These are phyloP conservation scores for Mucor plumbeus DNA, from an alignment of 371 early-diverging fungal species.

Conservation along the genomic window DNA sequence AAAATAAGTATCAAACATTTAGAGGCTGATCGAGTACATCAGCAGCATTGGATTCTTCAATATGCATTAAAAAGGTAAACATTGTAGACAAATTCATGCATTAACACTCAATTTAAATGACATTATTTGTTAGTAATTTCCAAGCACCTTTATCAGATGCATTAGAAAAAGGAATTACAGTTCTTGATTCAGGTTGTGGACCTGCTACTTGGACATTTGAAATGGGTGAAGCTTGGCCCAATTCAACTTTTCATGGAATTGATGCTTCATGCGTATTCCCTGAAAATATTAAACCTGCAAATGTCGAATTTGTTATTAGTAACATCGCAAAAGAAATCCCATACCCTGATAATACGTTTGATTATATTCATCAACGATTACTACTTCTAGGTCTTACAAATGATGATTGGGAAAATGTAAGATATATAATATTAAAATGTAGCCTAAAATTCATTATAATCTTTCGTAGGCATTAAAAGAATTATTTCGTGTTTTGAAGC, in stretches of 20 bases:
- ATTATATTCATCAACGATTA: constrained; percentile 59
- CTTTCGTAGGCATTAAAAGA: constrained; percentile 15
- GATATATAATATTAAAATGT: background rate
- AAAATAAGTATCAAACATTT: background rate
- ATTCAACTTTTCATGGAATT: constrained; percentile 38
- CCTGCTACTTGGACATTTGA: constrained; percentile 22
- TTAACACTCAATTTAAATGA: background rate
- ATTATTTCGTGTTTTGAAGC: constrained; percentile 33
- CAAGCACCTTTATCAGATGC: constrained; percentile 13
- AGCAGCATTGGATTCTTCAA: constrained; percentile 19
- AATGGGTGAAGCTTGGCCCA: constrained; percentile 20
- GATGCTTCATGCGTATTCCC: constrained; percentile 49
- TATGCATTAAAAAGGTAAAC: constrained; percentile 5
- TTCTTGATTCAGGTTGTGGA: constrained; percentile 26
- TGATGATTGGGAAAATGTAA: constrained; percentile 37
- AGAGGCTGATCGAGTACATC: constrained; percentile 23
- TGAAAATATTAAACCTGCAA: constrained; percentile 45
- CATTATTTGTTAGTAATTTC: constrained; percentile 10
- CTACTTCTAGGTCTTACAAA: constrained; percentile 35
- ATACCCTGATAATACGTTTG: constrained; percentile 59
- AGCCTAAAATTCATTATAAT: background rate
- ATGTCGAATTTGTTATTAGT: constrained; percentile 49
- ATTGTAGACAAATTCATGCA: background rate
- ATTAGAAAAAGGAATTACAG: constrained; percentile 24
- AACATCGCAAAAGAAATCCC: constrained; percentile 60